phyloP scores from a whole-genome alignment of 2,329 filamentous ascomycete species.

The Chaetomium sp. region DNA sequence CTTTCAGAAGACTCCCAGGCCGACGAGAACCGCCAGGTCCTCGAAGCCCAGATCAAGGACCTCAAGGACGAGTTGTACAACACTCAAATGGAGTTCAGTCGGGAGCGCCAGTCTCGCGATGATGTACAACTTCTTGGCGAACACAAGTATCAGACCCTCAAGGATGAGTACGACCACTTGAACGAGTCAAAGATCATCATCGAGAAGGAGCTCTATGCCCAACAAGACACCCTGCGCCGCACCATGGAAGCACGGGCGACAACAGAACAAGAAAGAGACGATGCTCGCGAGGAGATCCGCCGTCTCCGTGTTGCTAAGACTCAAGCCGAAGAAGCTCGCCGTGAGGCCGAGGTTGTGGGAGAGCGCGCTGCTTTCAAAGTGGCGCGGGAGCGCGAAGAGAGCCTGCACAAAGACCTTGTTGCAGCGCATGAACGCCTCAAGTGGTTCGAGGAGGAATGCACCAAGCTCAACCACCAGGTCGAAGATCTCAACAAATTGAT shows the following conservation, averaged over 20 bases:
- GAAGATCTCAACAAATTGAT: slow-evolving; percentile 84
- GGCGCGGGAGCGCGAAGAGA: slow-evolving; percentile 73
- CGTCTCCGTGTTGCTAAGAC: slow-evolving; percentile 76
- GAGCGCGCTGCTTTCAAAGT: slow-evolving; percentile 73
- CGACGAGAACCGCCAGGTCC: slow-evolving; percentile 69
- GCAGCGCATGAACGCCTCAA: slow-evolving; percentile 68
- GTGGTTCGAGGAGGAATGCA: slow-evolving; percentile 73
- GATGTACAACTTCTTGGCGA: slow-evolving; percentile 88
- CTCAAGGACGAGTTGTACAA: slow-evolving; percentile 81
- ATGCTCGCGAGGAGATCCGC: slow-evolving; percentile 79
- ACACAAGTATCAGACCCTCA: slow-evolving; percentile 75
- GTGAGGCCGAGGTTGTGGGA: slow-evolving; percentile 73
- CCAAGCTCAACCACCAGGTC: slow-evolving; percentile 69
- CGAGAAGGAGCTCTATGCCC: slow-evolving; percentile 93
- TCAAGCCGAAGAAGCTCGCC: slow-evolving; percentile 75
- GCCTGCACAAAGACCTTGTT: slow-evolving; percentile 72
- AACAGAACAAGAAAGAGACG: slow-evolving; percentile 82
- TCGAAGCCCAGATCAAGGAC: slow-evolving; percentile 81
- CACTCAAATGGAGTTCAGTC: slow-evolving; percentile 79
- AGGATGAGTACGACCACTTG: slow-evolving; percentile 76
- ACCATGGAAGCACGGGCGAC: slow-evolving; percentile 73
- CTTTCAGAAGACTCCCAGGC: slow-evolving; percentile 86
- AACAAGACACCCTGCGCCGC: slow-evolving; percentile 83
- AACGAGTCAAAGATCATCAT: slow-evolving; percentile 96
- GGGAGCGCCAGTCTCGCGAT: slow-evolving; percentile 87